Percentiles rank a stretch among this genome's conserved stretches.
These are phyloP conservation scores for Cladosporium sp. DNA, from an alignment of 2,329 filamentous ascomycete genomes.

Conservation along the genomic window DNA sequence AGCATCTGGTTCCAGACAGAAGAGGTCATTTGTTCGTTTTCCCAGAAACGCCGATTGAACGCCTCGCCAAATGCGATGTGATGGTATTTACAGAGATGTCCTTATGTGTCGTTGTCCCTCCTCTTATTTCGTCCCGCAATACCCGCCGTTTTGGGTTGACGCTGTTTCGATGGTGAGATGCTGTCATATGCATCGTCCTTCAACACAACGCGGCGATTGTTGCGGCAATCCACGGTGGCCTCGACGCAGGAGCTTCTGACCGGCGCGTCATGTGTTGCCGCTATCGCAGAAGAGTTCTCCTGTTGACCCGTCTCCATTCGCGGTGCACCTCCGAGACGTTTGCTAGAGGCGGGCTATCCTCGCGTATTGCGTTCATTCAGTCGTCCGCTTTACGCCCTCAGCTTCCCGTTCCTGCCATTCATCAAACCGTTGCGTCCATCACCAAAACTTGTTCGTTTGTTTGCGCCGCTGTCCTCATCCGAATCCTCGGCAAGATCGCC, in stretches of 20 bases:
- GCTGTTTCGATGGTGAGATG: neutral
- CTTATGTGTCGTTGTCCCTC: neutral
- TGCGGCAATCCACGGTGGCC: too few species aligned
- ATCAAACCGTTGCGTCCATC: slow-evolving; percentile 14
- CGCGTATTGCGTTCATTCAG: neutral
- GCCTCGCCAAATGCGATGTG: slow-evolving; percentile 2
- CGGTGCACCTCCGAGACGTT: neutral
- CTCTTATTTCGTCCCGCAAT: neutral
- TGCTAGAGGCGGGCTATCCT: neutral
- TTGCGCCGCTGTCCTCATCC: slow-evolving; percentile 53
- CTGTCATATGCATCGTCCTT: neutral
- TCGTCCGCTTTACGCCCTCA: neutral
- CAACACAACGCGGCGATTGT: neutral
- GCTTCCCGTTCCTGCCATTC: slow-evolving; percentile 6
- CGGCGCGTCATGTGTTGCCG: neutral
- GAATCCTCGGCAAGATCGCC: slow-evolving; percentile 75
- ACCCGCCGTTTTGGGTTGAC: too few species aligned
- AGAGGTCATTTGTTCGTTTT: too few species aligned
- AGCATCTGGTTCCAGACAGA: too few species aligned
- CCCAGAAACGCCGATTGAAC: neutral
- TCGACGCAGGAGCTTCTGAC: neutral
- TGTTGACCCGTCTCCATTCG: neutral
- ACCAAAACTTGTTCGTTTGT: slow-evolving; percentile 33
- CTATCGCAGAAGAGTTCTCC: neutral
- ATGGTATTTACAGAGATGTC: neutral